Evolutionary conservation across 805 yeast species (phyloP), one percentile per base, ranked within the genome.

Genomic region (Candida glaebosa): DNA sequence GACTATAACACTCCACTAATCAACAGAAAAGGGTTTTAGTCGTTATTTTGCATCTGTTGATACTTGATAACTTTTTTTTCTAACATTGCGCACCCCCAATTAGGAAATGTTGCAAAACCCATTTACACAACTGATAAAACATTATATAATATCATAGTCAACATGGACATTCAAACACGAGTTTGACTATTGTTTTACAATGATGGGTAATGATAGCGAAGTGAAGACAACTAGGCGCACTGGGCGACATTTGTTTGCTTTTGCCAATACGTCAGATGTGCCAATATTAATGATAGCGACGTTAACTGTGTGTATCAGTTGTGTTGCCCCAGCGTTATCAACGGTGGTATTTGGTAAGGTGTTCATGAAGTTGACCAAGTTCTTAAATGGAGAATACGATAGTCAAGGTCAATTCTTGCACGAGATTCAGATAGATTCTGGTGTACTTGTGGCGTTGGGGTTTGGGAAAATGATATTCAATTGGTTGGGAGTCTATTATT

Each of bases 321-420:
- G 89, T 0, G 54, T 76, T 2, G 75, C 76, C 0, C 78, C 87
- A 0, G 81, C 87, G 0, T 69, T 75, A 2, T 73, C 78, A 15
- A 76, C 95, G 0, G 69, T 86, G 3, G 51, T 89, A 10, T 76
- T 83, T 45, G 93, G 95, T 3, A 61, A 74, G 41, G 70, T 84
- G 0, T 86, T 90, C 17, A 52, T 56, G 3, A 61, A 51, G 20
- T 51, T 69, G 10, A 46, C 65, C 35, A 43, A 44, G 9, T 65
- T 48, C 31, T 53, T 64, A 5, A 28, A 43, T 2, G 75, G 75
- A 0, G 42, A 54, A 2, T 63, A 66, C 46, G n/a, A 49, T 2
- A 35, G 55, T 0, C 46, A 55, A 9, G 43, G 45, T 1, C 58
- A 5, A 1, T 64, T 69, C 38, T 47, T 65, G 18, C 19, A 18